These are phyloP conservation scores for Diplocarpon mali DNA, from an alignment of 2,329 filamentous ascomycete species.

Conservation along the genomic window DNA sequence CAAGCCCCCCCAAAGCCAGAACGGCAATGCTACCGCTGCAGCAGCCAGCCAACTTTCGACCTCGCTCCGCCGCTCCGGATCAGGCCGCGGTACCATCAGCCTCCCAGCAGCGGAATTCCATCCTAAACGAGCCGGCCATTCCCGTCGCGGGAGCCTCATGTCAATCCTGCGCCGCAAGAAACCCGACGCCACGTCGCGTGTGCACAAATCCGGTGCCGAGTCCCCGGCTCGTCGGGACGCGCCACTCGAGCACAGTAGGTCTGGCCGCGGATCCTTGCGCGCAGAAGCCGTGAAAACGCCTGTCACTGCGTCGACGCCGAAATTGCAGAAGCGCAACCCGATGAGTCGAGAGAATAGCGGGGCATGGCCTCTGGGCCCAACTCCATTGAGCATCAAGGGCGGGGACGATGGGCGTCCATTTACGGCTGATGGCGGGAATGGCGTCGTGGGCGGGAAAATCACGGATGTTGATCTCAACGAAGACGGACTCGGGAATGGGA, in stretches of 20 bases:
- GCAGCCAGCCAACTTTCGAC: constrained; percentile 17
- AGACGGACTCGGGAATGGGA: background rate
- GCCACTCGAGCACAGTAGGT: constrained; percentile 45
- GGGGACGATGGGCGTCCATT: constrained; percentile 26
- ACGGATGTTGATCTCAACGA: constrained; percentile 6
- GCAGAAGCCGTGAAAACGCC: constrained; percentile 3
- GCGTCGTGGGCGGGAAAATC: constrained; percentile 2
- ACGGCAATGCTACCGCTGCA: constrained; percentile 8
- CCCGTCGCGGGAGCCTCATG: constrained; percentile 41
- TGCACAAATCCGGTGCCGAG: constrained; percentile 43
- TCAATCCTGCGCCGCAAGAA: constrained; percentile 56
- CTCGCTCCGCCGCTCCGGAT: constrained; percentile 30
- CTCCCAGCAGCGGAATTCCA: constrained; percentile 2
- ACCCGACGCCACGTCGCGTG: constrained; percentile 37
- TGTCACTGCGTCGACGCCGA: constrained; percentile 3
- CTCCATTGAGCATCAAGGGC: constrained; percentile 24
- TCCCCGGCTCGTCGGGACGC: constrained; percentile 52
- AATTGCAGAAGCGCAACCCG: constrained; percentile 25
- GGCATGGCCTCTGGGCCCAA: constrained; percentile 39
- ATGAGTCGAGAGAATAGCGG: constrained; percentile 29
- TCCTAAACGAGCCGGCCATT: constrained; percentile 23
- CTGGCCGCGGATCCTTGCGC: constrained; percentile 37
- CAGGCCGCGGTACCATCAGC: constrained; percentile 26
- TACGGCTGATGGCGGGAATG: constrained; percentile 17
- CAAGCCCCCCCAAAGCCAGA: constrained; percentile 10